Evolutionary conservation across 495 filamentous ascomycete genomes (phyloP), one percentile per base, ranked within the genome.

Genomic region (Neurospora sp.): DNA sequence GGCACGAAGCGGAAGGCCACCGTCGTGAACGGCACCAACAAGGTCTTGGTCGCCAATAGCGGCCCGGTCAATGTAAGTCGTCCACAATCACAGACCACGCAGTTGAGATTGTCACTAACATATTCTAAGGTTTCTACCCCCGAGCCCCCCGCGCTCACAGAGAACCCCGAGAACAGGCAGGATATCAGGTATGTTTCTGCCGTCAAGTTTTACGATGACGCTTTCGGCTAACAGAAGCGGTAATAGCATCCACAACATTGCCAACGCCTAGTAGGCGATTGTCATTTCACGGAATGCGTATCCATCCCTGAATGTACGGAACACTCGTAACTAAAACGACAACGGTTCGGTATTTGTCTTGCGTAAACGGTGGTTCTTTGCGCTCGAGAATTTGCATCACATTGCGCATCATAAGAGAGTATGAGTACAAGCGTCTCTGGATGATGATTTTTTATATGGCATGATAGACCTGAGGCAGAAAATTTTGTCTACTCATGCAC

Each of bases 1-100:
- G 92, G 93, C 39, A 89, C 94, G 83, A 90, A 87, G 73, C 86
- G 86, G 76, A 93, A 92, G 83, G 71, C 72, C 6, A 46, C 72
- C 37, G 40, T 39, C 12, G 39, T 72, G 27, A 16, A 70, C 8
- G 69, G 31, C 14, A 38, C 37, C 18, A 72, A 39, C 12, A 16
- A 16, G 70, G 71, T 71, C 16, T 39, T 72, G 41, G 69, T 70
- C 0, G 78, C 69, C 4, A 81, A 74, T 37, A 69, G 78, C 41
- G 78, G 77, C 11, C 76, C 77, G 1, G 76, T 79, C 1, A 77
- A 79, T 31, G 74, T 76, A 1, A 42, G 54, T 66, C 31, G 5
- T 66, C 14, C 54, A 37, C 54, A 7, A 66, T 16, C 6, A 35
- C 27, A 31, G 14, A 9, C 31, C 46, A 18, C 12, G 3, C 72